A percentile compares a stretch with the other conserved stretches of the same genome.
Conservation (phyloP, 2,329 filamentous ascomycete genomes). For the Diplodia sapinea region DNA sequence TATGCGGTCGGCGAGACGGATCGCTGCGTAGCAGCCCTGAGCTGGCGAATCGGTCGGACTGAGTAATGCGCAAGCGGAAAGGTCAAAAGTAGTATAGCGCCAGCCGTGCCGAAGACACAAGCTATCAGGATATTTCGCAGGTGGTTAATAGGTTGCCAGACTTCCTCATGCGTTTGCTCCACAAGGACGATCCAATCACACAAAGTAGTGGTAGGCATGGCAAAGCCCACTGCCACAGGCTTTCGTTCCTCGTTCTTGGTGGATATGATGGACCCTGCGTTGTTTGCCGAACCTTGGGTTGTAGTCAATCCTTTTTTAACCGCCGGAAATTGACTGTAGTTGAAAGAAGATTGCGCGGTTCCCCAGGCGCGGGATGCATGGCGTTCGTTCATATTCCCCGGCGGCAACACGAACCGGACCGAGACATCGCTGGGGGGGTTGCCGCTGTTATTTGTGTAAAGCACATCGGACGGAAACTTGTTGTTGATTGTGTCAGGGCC, state of each 20-base stretch:
- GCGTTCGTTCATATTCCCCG: slow-evolving; percentile 41
- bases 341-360: slow-evolving; percentile 55
- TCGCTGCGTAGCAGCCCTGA: slow-evolving; percentile 76
- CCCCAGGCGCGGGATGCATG: slow-evolving; percentile 41
- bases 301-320: slow-evolving; percentile 65
- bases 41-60: slow-evolving; percentile 76
- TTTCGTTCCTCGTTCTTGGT: slow-evolving; percentile 74
- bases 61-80: slow-evolving; percentile 82
- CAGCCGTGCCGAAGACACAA: slow-evolving; percentile 83
- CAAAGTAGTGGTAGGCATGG: slow-evolving; percentile 68
- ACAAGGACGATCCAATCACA: slow-evolving; percentile 85
- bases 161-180: slow-evolving; percentile 76
- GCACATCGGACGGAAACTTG: slow-evolving; percentile 46
- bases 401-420: slow-evolving; percentile 45
- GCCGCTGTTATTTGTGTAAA: slow-evolving; percentile 38
- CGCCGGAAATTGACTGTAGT: slow-evolving; percentile 66
- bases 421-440: slow-evolving; percentile 38
- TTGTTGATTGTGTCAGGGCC: slow-evolving; percentile 72
- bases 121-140: slow-evolving; percentile 81
- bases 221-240: slow-evolving; percentile 79
- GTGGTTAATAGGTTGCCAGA: slow-evolving; percentile 74
- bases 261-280: slow-evolving; percentile 70
- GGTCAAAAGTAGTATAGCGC: slow-evolving; percentile 71
- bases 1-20: slow-evolving; percentile 71
- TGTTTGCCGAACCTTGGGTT: slow-evolving; percentile 47